Evolutionary conservation across 139 green algal genomes (phyloP), one percentile per base, ranked within the genome.

Genomic region (Trebouxia sp.): DNA sequence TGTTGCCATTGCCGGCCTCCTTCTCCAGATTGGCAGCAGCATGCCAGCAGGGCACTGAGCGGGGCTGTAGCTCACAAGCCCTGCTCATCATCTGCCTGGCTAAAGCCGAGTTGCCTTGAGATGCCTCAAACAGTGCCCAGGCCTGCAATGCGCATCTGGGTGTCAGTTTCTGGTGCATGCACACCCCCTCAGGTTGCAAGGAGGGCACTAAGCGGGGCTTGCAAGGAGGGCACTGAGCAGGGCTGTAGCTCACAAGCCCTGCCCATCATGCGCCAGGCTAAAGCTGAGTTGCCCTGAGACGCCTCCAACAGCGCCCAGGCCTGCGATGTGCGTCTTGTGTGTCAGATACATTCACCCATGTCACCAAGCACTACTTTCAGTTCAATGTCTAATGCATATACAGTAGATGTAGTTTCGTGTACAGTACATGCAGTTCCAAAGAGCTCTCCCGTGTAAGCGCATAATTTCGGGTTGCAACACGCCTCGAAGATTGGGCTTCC

Each of bases 261-360:
- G 28, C 70, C 38, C n/a, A 91, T 79, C 48, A 90, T 70, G 22
- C n/a, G 3, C 6, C 81, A 50, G 30, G 87, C 87, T 3, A 39
- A 32, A 5, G 58, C 37, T 3, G 65, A 22, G 65, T 79, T 30
- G 9, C 81, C 84, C 5, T 24, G 22, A 12, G 78, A 56, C 11
- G 70, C 74, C 79, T 91, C 88, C 0, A 86, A 86, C 65, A 89
- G 72, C 1, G 79, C 88, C 88, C 86, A 90, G n/a, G 83, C 84
- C 81, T 89, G 83, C 32, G 74, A 28, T 39, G 2, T 5, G 38
- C 3, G 10, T 12, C 30, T 17, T 76, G 10, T 8, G 14, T 72
- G 26, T 41, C 28, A 72, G 58, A 28, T 17, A 22, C 50, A 3
- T 17, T 22, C 26, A 22, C 50, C 50, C 26, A 1, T 58, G 50